Evolutionary conservation across 768 basidiomycete species (phyloP).

Genomic region (Boletus bicolor): DNA sequence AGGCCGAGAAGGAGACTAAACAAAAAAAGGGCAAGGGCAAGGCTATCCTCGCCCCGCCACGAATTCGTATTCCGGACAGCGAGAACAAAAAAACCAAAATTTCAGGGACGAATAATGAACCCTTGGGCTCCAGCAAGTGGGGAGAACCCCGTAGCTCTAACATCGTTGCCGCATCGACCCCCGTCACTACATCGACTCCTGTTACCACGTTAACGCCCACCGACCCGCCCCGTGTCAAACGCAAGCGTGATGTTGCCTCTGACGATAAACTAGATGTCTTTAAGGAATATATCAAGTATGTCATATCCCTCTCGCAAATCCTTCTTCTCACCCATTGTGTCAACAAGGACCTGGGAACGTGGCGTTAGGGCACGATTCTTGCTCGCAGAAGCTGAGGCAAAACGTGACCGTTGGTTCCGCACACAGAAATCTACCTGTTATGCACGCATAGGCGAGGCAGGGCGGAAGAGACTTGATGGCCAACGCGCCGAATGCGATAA

Average conservation of each 20-base stretch:
- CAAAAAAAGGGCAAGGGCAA: conserved; percentile 12
- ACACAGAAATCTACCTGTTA: conserved; percentile 30
- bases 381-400: conserved; percentile 28
- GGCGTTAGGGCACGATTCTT: conserved; percentile 26
- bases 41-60: conserved; percentile 21
- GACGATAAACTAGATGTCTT: conserved; percentile 26
- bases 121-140: conserved; percentile 15
- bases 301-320: background rate
- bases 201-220: conserved; percentile 13
- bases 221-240: conserved; percentile 21
- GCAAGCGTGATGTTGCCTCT: conserved; percentile 20
- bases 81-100: conserved; percentile 13
- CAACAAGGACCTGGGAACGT: conserved; percentile 29
- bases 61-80: conserved; percentile 21
- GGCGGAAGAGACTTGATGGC: conserved; percentile 28
- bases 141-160: conserved; percentile 9
- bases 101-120: conserved; percentile 26
- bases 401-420: conserved; percentile 29
- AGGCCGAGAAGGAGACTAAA: background rate
- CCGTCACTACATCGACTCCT: conserved; percentile 12
- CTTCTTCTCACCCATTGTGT: background rate
- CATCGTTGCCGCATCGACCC: conserved; percentile 3
- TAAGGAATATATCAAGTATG: conserved; percentile 32
- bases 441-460: conserved; percentile 30
- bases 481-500: conserved; percentile 29